Base-by-base conservation (phyloP, 2,329 filamentous ascomycete species). In the Fusarium fracticaudum region DNA sequence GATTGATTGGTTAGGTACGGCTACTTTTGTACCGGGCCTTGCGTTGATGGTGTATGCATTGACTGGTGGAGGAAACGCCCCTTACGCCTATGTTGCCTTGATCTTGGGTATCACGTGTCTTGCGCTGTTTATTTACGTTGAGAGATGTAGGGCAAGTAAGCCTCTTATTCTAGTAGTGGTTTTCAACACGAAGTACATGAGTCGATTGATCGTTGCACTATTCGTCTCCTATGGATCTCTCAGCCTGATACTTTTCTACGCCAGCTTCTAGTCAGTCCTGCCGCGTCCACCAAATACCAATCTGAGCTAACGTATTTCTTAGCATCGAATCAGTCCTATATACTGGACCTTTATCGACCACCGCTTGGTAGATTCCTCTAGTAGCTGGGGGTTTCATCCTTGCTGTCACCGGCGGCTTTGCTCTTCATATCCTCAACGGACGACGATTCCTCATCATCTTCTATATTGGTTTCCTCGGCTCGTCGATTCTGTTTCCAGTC, bases 11-110 rank as follows among this genome's bases (percentile, higher is more conserved):
- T 83, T 86, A 64, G 93, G 93, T 0, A 83, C 88, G 4, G 78
- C 81, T 6, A 87, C 91, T 20, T 91, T 92, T 22, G 86, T 93
- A 1, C 86, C 87, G 0, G 93, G 91, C 0, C 81, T 95, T 18
- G 86, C 93, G 5, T 85, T 96, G 33, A 85, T 94, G 72, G 91
- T 94, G 1, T 96, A 91, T 76, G 92, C 93, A 0, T 88, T 96
- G 59, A 95, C 93, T 0, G 91, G 94, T 54, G 91, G 91, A 13
- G 88, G 91, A 1, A 90, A 94, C 79, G 92, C 92, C 0, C 88
- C 91, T 0, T 79, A 90, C 6, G 89, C 91, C 4, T 88, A 89
- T 45, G 84, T 91, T 15, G 89, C 90, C 0, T 88, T 96, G 53
- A 83, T 91, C 7, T 44, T 92, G 3, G 93, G 93, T 0, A 82